Conservation (phyloP, 805 yeast species). For the Priceomyces carsonii region DNA sequence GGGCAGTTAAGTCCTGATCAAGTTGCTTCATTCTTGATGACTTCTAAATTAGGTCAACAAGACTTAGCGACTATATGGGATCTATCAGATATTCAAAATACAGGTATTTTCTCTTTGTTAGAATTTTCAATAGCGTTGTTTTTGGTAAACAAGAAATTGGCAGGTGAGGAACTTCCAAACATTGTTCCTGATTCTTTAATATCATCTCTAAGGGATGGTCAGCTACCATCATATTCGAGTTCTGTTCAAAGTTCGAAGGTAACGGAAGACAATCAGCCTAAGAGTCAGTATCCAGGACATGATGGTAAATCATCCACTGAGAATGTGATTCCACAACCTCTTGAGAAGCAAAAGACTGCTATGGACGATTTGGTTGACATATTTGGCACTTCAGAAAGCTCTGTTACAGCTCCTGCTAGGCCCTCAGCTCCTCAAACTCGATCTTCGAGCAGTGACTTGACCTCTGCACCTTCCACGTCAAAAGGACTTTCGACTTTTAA, state of each 20-base stretch:
- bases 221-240: background rate
- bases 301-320: background rate
- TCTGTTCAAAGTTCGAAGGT: no score
- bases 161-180: conserved; percentile 78
- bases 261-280: background rate
- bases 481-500: conserved; percentile 51
- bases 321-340: no score
- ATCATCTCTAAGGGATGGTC: conserved; percentile 25
- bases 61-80: conserved; percentile 93
- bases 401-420: conserved; percentile 12
- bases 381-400: conserved; percentile 30
- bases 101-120: conserved; percentile 73
- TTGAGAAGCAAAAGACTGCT: conserved; percentile 46
- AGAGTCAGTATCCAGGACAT: background rate
- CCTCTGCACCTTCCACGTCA: conserved; percentile 34
- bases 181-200: conserved; percentile 69
- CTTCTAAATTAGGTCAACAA: conserved; percentile 83
- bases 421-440: conserved; percentile 21
- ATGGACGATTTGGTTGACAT: conserved; percentile 66
- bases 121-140: conserved; percentile 95
- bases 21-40: conserved; percentile 85
- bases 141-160: conserved; percentile 78
- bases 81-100: conserved; percentile 82
- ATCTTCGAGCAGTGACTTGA: conserved; percentile 36
- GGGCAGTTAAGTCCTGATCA: conserved; percentile 75